Base-by-base conservation (phyloP, 1,284 basidiomycete species). In the Ganoderma boninense region DNA sequence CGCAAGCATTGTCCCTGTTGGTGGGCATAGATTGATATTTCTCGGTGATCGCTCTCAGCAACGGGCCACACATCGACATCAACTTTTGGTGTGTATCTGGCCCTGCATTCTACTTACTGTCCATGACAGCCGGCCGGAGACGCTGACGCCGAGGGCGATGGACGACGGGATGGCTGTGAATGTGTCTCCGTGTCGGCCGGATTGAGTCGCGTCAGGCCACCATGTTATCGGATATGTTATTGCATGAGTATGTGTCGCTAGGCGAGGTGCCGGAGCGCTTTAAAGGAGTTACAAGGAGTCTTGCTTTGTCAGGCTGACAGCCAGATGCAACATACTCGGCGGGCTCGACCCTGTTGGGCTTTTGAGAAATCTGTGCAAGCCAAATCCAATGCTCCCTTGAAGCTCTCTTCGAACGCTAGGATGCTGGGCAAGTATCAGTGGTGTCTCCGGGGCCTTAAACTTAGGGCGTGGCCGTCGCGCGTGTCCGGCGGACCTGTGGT, bases 91-190 rank as follows among this genome's bases (percentile, higher is more conserved):
- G 46, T 20, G 38, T 10, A 49, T 23, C 20, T 6, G 6, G 23
- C 29, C 23, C 44, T 16, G 44, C 18, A 18, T 52, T 8, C 29
- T 18, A 29, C 32, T 29, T 29, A 57, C 32, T 32, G 18, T 56
- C 29, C 29, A 32, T 56, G 54, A 56, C 14, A 57, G 23, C 23
- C 49, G 49, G 11, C 7, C 23, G 26, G 16, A 35, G 54, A 57
- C 54, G 54, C 54, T 29, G 54, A 57, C 54, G 54, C 54, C 32
- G 54, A 57, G 18, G 16, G 29, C 29, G 54, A 57, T 57, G 54
- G 54, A 20, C 18, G 29, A 26, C 54, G 54, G 54, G 54, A 56
- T 56, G 54, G 54, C 54, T 57, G 54, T 57, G 54, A 14, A 26
- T 16, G 29, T 16, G 29, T 26, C 26, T 52, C 49, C 23, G 11